phyloP scores from a whole-genome alignment of 495 filamentous ascomycete genomes.

The Neurospora cerealis region DNA sequence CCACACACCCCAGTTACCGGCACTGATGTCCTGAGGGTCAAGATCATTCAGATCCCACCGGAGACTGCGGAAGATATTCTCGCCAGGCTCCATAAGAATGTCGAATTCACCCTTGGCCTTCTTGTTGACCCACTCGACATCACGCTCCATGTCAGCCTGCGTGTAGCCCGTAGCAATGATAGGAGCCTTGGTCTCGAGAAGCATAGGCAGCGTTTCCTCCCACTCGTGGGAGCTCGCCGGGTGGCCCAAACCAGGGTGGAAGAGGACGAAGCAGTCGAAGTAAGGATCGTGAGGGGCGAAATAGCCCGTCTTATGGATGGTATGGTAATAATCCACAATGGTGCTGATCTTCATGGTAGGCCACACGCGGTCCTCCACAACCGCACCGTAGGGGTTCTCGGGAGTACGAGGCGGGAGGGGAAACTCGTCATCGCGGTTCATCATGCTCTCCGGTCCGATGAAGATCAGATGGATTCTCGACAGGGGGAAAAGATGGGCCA shows the following conservation, averaged over 20 bases:
- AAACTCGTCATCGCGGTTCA: constrained; percentile 79
- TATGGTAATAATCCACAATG: constrained; percentile 97
- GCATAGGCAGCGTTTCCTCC: constrained; percentile 75
- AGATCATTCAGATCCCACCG: constrained; percentile 95
- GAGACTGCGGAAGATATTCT: constrained; percentile 90
- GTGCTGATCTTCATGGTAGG: constrained; percentile 89
- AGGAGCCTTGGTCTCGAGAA: constrained; percentile 91
- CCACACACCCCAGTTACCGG: constrained; percentile 95
- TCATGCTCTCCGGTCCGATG: constrained; percentile 93
- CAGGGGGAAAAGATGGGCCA: constrained; percentile 80
- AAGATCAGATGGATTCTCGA: constrained; percentile 77
- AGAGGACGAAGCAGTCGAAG: constrained; percentile 91
- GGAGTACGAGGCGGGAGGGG: constrained; percentile 77
- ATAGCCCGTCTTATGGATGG: constrained; percentile 74
- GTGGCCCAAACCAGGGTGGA: constrained; percentile 93
- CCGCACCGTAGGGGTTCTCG: constrained; percentile 79
- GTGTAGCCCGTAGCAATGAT: constrained; percentile 94
- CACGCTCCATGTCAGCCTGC: constrained; percentile 84
- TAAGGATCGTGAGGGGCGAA: constrained; percentile 96
- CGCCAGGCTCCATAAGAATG: constrained; percentile 79
- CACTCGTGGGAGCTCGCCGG: constrained; percentile 88
- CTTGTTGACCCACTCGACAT: constrained; percentile 79
- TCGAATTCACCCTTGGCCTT: constrained; percentile 83
- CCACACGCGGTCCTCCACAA: constrained; percentile 81
- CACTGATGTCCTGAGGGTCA: constrained; percentile 88